Percentiles rank a stretch among this genome's conserved stretches.
phyloP scores from a whole-genome alignment of 176 grass and related monocot genomes.

The Hsuehochloa calcarea region DNA sequence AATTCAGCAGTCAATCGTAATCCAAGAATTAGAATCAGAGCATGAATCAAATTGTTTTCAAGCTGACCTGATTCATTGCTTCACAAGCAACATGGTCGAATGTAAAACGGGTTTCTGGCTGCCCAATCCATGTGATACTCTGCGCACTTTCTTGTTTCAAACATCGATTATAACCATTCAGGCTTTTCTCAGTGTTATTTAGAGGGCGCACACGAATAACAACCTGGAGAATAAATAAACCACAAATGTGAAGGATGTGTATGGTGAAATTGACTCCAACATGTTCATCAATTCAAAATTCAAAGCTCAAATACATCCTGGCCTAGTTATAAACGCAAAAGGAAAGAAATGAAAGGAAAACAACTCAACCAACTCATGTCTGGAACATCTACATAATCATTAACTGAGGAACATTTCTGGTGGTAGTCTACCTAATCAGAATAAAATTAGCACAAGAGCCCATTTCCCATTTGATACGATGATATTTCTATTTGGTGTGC shows the following conservation, averaged over 20 bases:
- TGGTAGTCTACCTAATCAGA: not conserved
- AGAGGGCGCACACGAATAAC: slow-evolving; percentile 86
- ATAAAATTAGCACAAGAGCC: not conserved
- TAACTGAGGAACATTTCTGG: not conserved
- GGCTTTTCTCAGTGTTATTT: slow-evolving; percentile 63
- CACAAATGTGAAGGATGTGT: slow-evolving; percentile 30
- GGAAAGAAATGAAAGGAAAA: not conserved
- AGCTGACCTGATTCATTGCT: slow-evolving; percentile 64
- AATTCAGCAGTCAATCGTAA: slow-evolving; percentile 18
- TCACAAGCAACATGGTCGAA: slow-evolving; percentile 96
- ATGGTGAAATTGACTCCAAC: slow-evolving; percentile 4
- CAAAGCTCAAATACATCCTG: not conserved
- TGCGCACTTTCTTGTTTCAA: slow-evolving; percentile 85
- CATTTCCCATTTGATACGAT: not conserved
- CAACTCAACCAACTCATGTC: not conserved
- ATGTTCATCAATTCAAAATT: not conserved
- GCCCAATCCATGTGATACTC: slow-evolving; percentile 87
- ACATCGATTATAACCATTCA: slow-evolving; percentile 69
- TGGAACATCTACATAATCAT: not conserved
- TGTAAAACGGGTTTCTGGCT: slow-evolving; percentile 80
- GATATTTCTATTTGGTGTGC: not conserved
- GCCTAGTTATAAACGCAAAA: not conserved
- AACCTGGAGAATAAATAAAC: slow-evolving; percentile 52
- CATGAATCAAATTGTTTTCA: slow-evolving; percentile 8
- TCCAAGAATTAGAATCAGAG: slow-evolving; percentile 12